Percentiles rank a stretch among this genome's conserved stretches.
Conservation (phyloP, 345 rosid genomes). For the Lagerstroemia speciosa region DNA sequence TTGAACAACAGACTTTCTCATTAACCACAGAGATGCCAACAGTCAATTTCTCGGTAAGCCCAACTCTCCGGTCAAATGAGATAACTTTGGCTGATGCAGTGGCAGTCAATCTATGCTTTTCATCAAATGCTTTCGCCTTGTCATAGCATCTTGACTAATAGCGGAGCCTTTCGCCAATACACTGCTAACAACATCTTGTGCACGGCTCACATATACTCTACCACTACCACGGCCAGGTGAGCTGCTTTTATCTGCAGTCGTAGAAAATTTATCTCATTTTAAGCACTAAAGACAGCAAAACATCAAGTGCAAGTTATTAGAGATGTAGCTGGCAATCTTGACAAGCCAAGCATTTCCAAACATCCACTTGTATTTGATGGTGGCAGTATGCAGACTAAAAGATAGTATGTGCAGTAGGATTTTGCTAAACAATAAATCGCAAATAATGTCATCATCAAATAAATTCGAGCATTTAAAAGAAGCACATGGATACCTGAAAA, state of each 20-base stretch:
- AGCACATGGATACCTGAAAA: background rate
- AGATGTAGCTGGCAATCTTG: background rate
- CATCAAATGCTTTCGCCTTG: conserved; percentile 91
- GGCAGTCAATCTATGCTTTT: conserved; percentile 73
- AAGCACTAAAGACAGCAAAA: background rate
- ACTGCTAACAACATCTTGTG: conserved; percentile 74
- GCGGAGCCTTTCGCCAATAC: conserved; percentile 87
- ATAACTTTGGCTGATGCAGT: conserved; percentile 85
- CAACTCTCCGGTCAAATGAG: conserved; percentile 70
- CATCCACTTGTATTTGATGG: background rate
- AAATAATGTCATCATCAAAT: background rate
- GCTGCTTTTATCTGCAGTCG: conserved; percentile 42
- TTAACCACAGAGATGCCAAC: conserved; percentile 83
- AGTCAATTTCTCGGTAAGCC: conserved; percentile 73
- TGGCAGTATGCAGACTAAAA: background rate
- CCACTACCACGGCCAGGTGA: conserved; percentile 48
- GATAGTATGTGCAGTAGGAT: background rate
- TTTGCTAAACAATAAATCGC: background rate
- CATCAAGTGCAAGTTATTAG: background rate
- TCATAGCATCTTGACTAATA: conserved; percentile 79
- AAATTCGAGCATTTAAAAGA: background rate
- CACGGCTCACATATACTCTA: conserved; percentile 64
- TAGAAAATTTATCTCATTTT: background rate
- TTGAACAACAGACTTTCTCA: conserved; percentile 89
- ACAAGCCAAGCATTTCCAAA: background rate